Evolutionary conservation across 257 asterid genomes (phyloP).

Genomic region (Capsicum rhomboideum): DNA sequence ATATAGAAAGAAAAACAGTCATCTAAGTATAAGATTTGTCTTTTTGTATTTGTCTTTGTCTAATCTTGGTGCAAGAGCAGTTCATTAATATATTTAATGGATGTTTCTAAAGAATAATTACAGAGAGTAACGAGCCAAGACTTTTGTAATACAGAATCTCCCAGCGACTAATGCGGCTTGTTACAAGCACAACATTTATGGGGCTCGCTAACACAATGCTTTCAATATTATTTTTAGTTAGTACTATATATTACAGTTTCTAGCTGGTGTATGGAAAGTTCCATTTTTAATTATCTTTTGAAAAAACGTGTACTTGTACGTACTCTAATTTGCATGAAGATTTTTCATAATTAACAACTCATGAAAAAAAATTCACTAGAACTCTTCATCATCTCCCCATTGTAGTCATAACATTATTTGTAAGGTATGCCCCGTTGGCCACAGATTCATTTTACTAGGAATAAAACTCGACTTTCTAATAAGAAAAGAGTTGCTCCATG

Average conservation of each 20-base stretch:
- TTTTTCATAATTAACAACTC: background rate
- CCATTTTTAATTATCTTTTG: background rate
- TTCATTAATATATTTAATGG: slow-evolving; percentile 17
- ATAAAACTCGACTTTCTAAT: background rate
- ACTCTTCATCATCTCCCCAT: background rate
- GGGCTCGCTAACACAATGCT: slow-evolving; percentile 12
- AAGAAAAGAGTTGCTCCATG: background rate
- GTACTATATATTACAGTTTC: background rate
- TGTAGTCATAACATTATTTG: background rate
- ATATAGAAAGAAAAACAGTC: background rate
- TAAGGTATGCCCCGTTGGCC: too few species aligned
- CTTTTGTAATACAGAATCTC: background rate
- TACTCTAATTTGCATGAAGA: background rate
- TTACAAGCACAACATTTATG: slow-evolving; percentile 23
- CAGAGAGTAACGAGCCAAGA: slow-evolving; percentile 11
- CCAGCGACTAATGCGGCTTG: slow-evolving; percentile 44
- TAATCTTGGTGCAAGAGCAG: slow-evolving; percentile 6
- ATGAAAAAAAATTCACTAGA: background rate
- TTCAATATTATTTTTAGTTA: slow-evolving; percentile 10
- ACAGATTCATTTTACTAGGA: background rate
- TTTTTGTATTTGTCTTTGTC: slow-evolving; percentile 29
- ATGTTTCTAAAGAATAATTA: slow-evolving; percentile 46
- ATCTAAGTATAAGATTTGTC: background rate
- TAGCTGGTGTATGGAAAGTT: slow-evolving; percentile 1
- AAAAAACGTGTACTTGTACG: background rate